Conservation (phyloP, 148 eudicot genomes). For the Fagopyrum esculentum region DNA sequence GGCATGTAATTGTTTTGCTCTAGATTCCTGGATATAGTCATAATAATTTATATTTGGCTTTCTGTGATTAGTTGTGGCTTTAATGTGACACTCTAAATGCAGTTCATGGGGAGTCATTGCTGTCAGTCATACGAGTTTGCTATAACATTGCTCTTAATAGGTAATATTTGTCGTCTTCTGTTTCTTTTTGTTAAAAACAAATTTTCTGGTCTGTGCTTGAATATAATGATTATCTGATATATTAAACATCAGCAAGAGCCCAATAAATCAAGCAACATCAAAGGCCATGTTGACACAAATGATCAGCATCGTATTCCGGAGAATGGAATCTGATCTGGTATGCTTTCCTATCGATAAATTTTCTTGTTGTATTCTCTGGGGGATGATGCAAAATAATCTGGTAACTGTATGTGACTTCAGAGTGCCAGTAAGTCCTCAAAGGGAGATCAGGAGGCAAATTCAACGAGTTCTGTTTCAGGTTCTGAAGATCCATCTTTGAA, state of each 20-base stretch:
- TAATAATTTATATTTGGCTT: neutral
- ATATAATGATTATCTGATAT: neutral
- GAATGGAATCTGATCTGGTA: slow-evolving; percentile 95
- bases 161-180: slow-evolving; percentile 30
- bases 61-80: neutral
- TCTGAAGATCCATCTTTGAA: slow-evolving; percentile 33
- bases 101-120: slow-evolving; percentile 96
- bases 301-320: slow-evolving; percentile 88
- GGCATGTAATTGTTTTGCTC: neutral
- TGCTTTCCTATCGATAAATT: slow-evolving; percentile 9
- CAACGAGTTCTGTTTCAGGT: slow-evolving; percentile 16
- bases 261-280: slow-evolving; percentile 91
- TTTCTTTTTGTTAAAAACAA: neutral
- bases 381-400: slow-evolving; percentile 12
- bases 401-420: slow-evolving; percentile 21
- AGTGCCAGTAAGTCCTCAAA: slow-evolving; percentile 24
- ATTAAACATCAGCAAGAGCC: slow-evolving; percentile 68
- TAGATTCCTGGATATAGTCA: neutral
- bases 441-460: slow-evolving; percentile 35
- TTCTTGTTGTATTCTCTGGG: slow-evolving; percentile 5
- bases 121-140: slow-evolving; percentile 88
- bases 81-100: slow-evolving; percentile 22
- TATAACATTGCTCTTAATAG: slow-evolving; percentile 96
- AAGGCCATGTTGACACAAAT: slow-evolving; percentile 99
- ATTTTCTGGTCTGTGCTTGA: neutral